phyloP scores from a whole-genome alignment of 2,329 filamentous ascomycete species.

The Parascedosporium putredinis region DNA sequence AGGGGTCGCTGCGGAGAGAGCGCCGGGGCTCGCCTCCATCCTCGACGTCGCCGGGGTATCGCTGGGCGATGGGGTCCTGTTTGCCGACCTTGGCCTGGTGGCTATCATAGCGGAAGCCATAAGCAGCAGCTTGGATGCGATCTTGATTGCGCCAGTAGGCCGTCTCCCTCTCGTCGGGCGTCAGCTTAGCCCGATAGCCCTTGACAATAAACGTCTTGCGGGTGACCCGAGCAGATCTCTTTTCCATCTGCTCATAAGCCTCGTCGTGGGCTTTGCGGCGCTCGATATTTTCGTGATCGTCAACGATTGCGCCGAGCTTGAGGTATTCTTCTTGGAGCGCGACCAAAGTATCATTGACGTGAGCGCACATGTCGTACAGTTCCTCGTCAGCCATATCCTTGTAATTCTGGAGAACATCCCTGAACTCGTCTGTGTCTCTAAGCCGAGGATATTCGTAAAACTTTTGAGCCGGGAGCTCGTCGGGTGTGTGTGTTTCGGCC shows the following conservation, averaged over 20 bases:
- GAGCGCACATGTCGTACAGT: conserved; percentile 32
- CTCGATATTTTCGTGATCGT: conserved; percentile 47
- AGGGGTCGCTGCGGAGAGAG: conserved; percentile 47
- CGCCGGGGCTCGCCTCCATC: conserved; percentile 41
- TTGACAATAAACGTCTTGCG: conserved; percentile 34
- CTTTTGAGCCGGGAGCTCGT: conserved; percentile 10
- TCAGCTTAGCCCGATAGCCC: conserved; percentile 38
- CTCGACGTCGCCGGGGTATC: conserved; percentile 25
- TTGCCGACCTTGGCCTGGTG: conserved; percentile 45
- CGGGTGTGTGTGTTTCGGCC: conserved; percentile 5
- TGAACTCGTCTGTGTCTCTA: conserved; percentile 38
- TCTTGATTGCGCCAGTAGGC: conserved; percentile 43
- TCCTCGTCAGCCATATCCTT: conserved; percentile 37
- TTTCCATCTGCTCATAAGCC: conserved; percentile 36
- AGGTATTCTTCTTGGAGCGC: conserved; percentile 45
- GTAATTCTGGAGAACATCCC: conserved; percentile 35
- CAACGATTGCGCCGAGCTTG: conserved; percentile 37
- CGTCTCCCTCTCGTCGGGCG: conserved; percentile 33
- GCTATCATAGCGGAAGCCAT: conserved; percentile 51
- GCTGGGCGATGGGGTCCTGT: conserved; percentile 48
- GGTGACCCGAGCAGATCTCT: neutral
- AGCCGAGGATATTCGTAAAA: conserved; percentile 39
- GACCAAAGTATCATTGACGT: conserved; percentile 33
- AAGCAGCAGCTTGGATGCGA: conserved; percentile 46
- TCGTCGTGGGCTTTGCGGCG: conserved; percentile 34